Conservation (phyloP, 169 alveolate species). For the Plasmodium gallinaceum region DNA sequence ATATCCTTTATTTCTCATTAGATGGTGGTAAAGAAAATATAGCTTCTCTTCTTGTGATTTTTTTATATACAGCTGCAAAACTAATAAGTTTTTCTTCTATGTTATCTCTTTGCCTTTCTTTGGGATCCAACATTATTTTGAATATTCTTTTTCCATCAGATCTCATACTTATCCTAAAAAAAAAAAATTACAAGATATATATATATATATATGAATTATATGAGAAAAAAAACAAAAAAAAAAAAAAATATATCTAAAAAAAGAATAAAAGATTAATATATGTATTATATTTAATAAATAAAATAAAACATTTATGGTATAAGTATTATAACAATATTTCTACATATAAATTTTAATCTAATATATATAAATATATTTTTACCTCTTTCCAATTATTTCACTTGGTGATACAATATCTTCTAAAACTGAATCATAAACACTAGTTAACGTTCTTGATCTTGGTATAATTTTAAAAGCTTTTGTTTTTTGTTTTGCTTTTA, state of each 20-base stretch:
- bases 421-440: conserved; percentile 96
- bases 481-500: conserved; percentile 89
- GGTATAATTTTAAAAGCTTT: conserved; percentile 94
- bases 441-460: conserved; percentile 95
- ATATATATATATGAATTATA: conserved; percentile 11
- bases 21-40: conserved; percentile 88
- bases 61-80: conserved; percentile 95
- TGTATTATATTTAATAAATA: background rate
- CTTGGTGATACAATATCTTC: conserved; percentile 97
- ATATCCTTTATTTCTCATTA: conserved; percentile 59
- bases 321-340: too few relatives aligned
- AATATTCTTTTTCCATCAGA: conserved; percentile 95
- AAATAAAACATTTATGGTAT: too few relatives aligned
- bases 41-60: conserved; percentile 95
- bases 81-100: conserved; percentile 95
- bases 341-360: background rate
- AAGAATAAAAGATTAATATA: background rate
- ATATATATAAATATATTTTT: conserved; percentile 16
- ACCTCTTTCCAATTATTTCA: conserved; percentile 93
- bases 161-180: conserved; percentile 91
- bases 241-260: background rate
- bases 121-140: conserved; percentile 95
- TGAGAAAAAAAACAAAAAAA: background rate
- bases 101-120: conserved; percentile 95
- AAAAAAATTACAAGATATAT: background rate